A percentile compares a stretch with the other conserved stretches of the same genome.
phyloP scores from a whole-genome alignment of 2,329 filamentous ascomycete species.

The Pyrenophora tritici-repentis region DNA sequence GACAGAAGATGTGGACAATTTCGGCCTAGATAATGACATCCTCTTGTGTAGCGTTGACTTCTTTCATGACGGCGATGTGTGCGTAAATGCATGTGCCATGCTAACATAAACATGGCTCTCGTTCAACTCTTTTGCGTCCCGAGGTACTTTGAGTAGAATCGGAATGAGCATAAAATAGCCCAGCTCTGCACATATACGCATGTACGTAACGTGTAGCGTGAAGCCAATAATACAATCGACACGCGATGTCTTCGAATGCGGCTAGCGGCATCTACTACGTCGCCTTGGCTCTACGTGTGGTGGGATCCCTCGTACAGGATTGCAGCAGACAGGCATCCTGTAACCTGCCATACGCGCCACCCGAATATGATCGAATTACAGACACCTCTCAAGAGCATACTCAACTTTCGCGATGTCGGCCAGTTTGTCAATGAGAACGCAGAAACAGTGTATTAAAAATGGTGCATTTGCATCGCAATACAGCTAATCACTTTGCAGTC shows the following conservation, averaged over 20 bases:
- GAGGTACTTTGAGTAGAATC: no score
- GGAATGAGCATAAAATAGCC: no score
- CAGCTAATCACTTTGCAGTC: conserved; percentile 19
- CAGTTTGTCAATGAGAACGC: conserved; percentile 34
- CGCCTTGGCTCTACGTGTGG: not conserved
- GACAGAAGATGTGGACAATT: no score
- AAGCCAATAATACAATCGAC: no score
- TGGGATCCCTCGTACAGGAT: not conserved
- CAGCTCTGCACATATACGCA: no score
- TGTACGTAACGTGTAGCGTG: no score
- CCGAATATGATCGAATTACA: conserved; percentile 13
- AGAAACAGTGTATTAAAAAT: conserved; percentile 19
- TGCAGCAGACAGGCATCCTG: not conserved
- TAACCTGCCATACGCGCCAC: not conserved
- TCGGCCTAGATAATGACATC: no score
- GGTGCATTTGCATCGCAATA: not conserved
- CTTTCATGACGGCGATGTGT: no score
- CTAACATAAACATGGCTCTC: no score
- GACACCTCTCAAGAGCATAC: conserved; percentile 36
- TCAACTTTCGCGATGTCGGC: conserved; percentile 48
- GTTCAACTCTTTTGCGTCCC: no score
- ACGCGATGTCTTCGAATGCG: not conserved
- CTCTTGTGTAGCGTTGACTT: no score
- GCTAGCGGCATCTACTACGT: conserved; percentile 17
- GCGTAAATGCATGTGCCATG: no score